Conservation (phyloP, 352 stramenopile genomes). For the Poterioochromonas sp. region DNA sequence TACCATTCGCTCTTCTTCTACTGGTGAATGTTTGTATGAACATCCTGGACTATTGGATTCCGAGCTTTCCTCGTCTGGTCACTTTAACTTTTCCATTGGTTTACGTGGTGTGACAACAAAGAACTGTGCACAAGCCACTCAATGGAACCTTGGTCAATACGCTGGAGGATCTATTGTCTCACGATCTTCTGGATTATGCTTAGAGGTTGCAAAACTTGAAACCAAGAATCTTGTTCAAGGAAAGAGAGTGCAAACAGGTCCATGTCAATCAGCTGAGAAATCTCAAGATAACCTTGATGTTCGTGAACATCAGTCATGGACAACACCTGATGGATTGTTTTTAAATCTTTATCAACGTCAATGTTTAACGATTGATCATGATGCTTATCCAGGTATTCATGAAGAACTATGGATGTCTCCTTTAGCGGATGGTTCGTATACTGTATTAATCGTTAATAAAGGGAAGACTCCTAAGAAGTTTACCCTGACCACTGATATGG, state of each 20-base stretch:
- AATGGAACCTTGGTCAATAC: not conserved
- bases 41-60: too few relatives aligned
- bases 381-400: conserved; percentile 36
- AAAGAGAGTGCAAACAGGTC: not conserved
- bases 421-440: conserved; percentile 38
- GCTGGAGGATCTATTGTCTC: not conserved
- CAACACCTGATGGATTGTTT: not conserved
- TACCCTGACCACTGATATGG: conserved; percentile 14
- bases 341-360: conserved; percentile 24
- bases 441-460: conserved; percentile 44
- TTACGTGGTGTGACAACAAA: not conserved
- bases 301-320: conserved; percentile 9
- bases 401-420: conserved; percentile 43
- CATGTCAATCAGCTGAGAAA: not conserved
- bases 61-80: too few relatives aligned
- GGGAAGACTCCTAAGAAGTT: conserved; percentile 18
- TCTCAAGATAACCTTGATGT: conserved; percentile 33
- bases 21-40: not conserved
- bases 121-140: not conserved
- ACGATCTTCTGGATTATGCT: not conserved
- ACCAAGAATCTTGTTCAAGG: not conserved
- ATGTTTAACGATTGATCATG: conserved; percentile 34
- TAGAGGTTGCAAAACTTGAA: conserved; percentile 6
- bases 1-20: not conserved
- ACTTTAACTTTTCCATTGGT: not conserved